Conservation (phyloP, 208 protist species). For the Pavlovales sp. region DNA sequence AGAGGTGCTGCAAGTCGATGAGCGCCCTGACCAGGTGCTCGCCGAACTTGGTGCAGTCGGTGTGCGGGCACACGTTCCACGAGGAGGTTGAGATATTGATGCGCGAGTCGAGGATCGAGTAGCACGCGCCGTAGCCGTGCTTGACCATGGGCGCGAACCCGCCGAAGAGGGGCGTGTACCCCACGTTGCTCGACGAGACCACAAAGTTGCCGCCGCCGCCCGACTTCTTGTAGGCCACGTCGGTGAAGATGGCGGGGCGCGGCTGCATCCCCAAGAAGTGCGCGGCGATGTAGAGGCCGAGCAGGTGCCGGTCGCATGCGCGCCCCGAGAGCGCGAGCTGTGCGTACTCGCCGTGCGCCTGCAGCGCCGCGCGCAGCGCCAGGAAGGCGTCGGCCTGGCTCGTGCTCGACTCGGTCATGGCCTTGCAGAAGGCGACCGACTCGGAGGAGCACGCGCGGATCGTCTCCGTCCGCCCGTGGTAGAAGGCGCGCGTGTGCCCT, state of each 20-base stretch:
- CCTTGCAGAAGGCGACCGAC: conserved; percentile 23
- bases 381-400: background rate
- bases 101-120: conserved; percentile 2
- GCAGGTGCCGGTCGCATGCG: conserved; percentile 22
- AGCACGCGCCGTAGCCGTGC: conserved; percentile 29
- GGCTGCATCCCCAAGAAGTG: background rate
- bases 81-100: conserved; percentile 16
- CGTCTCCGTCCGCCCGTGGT: conserved; percentile 48
- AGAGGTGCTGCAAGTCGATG: background rate
- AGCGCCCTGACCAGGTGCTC: background rate
- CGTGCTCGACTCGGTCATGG: conserved; percentile 1
- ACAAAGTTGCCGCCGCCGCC: conserved; percentile 28
- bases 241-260: conserved; percentile 8
- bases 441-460: conserved; percentile 42
- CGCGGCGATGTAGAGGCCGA: conserved; percentile 26
- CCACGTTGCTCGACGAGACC: conserved; percentile 19
- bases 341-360: conserved; percentile 17
- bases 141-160: conserved; percentile 24
- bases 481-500: conserved; percentile 44
- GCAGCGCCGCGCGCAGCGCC: background rate
- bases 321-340: conserved; percentile 6
- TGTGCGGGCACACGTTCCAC: conserved; percentile 10
- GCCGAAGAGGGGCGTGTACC: conserved; percentile 28
- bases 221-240: conserved; percentile 11
- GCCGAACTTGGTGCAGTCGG: background rate